Evolutionary conservation across 768 basidiomycete species (phyloP).

Genomic region (Mycena kentingensis): DNA sequence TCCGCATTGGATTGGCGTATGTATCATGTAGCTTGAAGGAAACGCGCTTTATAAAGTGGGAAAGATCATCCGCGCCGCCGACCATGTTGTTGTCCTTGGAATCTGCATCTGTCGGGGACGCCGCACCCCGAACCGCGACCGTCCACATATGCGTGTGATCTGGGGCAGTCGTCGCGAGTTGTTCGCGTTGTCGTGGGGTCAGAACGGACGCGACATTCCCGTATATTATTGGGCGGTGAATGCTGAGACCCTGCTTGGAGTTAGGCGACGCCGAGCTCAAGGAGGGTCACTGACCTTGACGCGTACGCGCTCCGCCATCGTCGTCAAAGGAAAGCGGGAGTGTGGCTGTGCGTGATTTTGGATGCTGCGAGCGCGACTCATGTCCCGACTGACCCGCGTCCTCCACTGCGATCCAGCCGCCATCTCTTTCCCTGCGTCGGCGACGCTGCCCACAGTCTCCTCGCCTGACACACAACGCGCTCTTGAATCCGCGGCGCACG

Average conservation of each 20-base stretch:
- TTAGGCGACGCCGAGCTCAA: constrained; percentile 18
- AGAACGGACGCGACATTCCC: constrained; percentile 89
- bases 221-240: constrained; percentile 91
- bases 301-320: constrained; percentile 69
- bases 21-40: constrained; percentile 98
- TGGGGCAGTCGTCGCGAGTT: constrained; percentile 48
- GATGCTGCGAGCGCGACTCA: constrained; percentile 9
- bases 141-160: constrained; percentile 98
- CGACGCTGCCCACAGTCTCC: constrained; percentile 50
- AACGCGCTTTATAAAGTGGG: constrained; percentile 92
- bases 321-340: background rate
- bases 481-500: constrained; percentile 56
- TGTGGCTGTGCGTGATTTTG: no score
- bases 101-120: constrained; percentile 72
- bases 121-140: constrained; percentile 88
- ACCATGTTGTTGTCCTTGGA: constrained; percentile 44
- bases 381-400: constrained; percentile 39
- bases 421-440: constrained; percentile 53
- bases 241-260: constrained; percentile 70
- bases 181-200: constrained; percentile 68
- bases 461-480: constrained; percentile 54
- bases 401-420: constrained; percentile 64
- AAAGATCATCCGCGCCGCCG: constrained; percentile 87
- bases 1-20: constrained; percentile 86
- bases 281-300: constrained; percentile 61